Evolutionary conservation across 2,329 filamentous ascomycete species (phyloP).

Genomic region (Amphichorda felina): DNA sequence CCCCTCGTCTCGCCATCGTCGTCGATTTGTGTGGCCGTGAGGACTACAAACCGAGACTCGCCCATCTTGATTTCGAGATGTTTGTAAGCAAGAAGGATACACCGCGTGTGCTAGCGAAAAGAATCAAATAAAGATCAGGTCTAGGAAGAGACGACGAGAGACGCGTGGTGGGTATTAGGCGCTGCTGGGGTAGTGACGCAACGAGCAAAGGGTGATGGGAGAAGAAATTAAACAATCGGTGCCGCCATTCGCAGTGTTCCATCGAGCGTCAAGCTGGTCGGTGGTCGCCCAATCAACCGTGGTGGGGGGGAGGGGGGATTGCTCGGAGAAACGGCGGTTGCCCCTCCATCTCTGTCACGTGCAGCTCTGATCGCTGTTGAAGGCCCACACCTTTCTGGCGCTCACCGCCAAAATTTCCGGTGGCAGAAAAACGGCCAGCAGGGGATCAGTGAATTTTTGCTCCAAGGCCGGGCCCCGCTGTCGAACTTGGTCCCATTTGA

Average conservation of each 20-base stretch:
- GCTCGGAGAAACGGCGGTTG: neutral
- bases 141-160: neutral
- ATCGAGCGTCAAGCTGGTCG: conserved; percentile 3
- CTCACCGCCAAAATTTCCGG: conserved; percentile 3
- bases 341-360: conserved; percentile 1
- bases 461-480: neutral
- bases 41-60: conserved; percentile 30
- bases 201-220: conserved; percentile 2
- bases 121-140: conserved; percentile 1
- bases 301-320: conserved; percentile 17
- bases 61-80: conserved; percentile 24
- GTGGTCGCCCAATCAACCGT: conserved; percentile 27
- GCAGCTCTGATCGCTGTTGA: neutral
- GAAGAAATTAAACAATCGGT: conserved; percentile 12
- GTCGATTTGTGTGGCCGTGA: conserved; percentile 2
- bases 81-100: conserved; percentile 4
- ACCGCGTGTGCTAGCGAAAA: neutral
- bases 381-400: no score
- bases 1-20: neutral
- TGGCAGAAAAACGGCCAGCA: conserved; percentile 2
- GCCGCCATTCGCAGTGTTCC: conserved; percentile 10
- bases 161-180: neutral
- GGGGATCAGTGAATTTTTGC: neutral
- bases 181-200: neutral
- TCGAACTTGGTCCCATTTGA: neutral